Evolutionary conservation across 2,329 filamentous ascomycete species (phyloP), one percentile per base, ranked within the genome.

Genomic region (Trichoderma polysporum): DNA sequence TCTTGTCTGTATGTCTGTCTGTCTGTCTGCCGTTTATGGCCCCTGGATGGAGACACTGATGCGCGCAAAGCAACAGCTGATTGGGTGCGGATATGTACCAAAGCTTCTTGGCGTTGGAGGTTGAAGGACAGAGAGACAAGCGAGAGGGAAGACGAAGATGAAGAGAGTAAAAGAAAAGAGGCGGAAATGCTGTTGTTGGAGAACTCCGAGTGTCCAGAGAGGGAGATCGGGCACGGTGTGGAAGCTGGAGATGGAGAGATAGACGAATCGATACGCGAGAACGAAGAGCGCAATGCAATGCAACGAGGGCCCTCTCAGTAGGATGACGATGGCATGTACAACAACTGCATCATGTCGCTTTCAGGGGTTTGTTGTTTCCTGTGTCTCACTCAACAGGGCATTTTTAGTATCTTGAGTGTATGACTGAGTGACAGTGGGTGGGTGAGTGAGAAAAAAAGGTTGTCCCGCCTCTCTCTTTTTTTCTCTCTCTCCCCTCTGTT

Each of bases 211-310:
- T 31, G 47, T 25, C 31, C 25, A 41, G 53, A 37, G 31, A 31
- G 19, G 29, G 37, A 63, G 57, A 45, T 62, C 35, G 49, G 59
- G 49, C 53, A 63, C 60, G 60, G 60, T 53, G 60, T 54, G 45
- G 60, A 53, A n/a, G 35, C 41, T 25, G 39, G 27, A 60, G 39
- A 58, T 25, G 39, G 52, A 12, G 7, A 29, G 47, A 12, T 22
- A 54, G 58, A 10, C 60, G 49, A 64, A 56, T 64, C 45, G 61
- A 35, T 47, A n/a, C 12, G 50, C 57, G 41, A 60, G 41, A 33
- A 59, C 57, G 39, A 47, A 35, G n/a, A 59, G n/a, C 33, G 60
- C 60, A 54, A 52, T 52, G 58, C 58, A 54, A 63, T 54, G 60
- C 60, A 61, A 64, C 37, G 27, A 64, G 15, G 33, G n/a, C 13